Conservation (phyloP, 2,329 filamentous ascomycete species). For the Pseudocercospora cruenta region DNA sequence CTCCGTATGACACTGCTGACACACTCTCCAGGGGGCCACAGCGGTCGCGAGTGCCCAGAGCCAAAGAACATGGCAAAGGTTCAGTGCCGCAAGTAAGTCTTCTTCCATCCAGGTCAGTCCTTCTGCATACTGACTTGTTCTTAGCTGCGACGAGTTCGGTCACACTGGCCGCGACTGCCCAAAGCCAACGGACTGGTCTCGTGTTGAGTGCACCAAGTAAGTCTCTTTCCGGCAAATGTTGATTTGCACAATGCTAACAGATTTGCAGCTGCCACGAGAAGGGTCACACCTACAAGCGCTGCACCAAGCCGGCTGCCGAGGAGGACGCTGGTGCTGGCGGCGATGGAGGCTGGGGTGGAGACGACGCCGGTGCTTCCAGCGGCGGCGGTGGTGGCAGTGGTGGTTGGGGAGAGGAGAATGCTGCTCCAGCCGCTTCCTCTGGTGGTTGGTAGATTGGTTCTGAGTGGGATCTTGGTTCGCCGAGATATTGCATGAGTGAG, state of each 20-base stretch:
- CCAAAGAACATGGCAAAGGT: slow-evolving; percentile 56
- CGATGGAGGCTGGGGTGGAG: slow-evolving; percentile 17
- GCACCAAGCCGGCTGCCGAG: slow-evolving; percentile 27
- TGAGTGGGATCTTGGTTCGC: not conserved
- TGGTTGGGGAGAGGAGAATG: slow-evolving; percentile 12
- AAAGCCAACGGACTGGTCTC: slow-evolving; percentile 40
- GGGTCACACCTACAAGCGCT: slow-evolving; percentile 34
- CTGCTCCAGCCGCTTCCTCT: slow-evolving; percentile 15
- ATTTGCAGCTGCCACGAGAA: slow-evolving; percentile 44
- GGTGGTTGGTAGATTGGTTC: slow-evolving; percentile 18
- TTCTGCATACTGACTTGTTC: not conserved
- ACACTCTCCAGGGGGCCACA: slow-evolving; percentile 4
- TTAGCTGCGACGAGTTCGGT: slow-evolving; percentile 47
- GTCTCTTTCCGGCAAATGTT: not conserved
- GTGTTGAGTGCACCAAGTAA: slow-evolving; percentile 47
- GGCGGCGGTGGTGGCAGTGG: slow-evolving; percentile 10
- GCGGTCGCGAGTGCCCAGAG: slow-evolving; percentile 66
- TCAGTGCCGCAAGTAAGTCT: slow-evolving; percentile 43
- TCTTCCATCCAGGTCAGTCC: not conserved
- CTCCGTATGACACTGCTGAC: not conserved
- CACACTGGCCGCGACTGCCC: slow-evolving; percentile 23
- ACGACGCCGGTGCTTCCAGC: slow-evolving; percentile 13
- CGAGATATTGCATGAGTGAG: not conserved
- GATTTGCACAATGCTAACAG: not conserved
- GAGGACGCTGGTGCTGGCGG: slow-evolving; percentile 14